Percentiles rank a stretch among this genome's conserved stretches.
Conservation (phyloP, 2,329 filamentous ascomycete species). For the Purpureocillium takamizusanense region DNA sequence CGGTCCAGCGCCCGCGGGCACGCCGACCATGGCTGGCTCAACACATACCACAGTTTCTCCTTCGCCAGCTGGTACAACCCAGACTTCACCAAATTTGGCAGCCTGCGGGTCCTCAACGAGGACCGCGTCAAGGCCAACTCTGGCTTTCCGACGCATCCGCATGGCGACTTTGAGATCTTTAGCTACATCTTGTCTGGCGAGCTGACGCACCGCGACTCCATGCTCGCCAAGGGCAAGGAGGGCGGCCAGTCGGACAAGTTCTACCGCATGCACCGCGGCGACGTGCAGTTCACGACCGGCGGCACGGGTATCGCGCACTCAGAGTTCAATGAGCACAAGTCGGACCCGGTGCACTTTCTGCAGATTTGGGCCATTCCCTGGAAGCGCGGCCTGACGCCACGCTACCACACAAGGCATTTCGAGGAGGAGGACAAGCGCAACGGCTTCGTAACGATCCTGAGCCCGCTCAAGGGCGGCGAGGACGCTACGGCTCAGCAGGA, state of each 20-base stretch:
- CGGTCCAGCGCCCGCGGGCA: slow-evolving; percentile 65
- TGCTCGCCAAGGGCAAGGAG: slow-evolving; percentile 63
- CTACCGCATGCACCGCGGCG: slow-evolving; percentile 64
- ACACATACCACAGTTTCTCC: slow-evolving; percentile 79
- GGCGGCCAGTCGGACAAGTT: slow-evolving; percentile 53
- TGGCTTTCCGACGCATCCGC: slow-evolving; percentile 78
- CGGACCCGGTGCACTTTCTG: slow-evolving; percentile 70
- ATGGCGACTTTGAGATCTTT: slow-evolving; percentile 86
- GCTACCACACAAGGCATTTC: slow-evolving; percentile 69
- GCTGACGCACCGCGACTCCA: slow-evolving; percentile 79
- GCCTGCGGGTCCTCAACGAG: slow-evolving; percentile 79
- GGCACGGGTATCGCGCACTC: slow-evolving; percentile 73
- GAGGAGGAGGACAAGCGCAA: slow-evolving; percentile 63
- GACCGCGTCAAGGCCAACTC: slow-evolving; percentile 66
- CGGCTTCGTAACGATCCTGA: slow-evolving; percentile 66
- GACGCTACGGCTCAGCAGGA: slow-evolving; percentile 56
- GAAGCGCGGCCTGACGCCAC: slow-evolving; percentile 60
- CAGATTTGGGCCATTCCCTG: slow-evolving; percentile 86
- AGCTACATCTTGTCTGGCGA: slow-evolving; percentile 78
- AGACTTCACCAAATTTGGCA: slow-evolving; percentile 59
- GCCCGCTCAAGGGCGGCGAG: slow-evolving; percentile 58
- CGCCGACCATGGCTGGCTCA: slow-evolving; percentile 77
- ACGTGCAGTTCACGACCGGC: slow-evolving; percentile 87
- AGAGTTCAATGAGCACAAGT: slow-evolving; percentile 68
- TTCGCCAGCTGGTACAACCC: slow-evolving; percentile 69